Conservation (phyloP, 768 basidiomycete species). For the Mycena rosella region DNA sequence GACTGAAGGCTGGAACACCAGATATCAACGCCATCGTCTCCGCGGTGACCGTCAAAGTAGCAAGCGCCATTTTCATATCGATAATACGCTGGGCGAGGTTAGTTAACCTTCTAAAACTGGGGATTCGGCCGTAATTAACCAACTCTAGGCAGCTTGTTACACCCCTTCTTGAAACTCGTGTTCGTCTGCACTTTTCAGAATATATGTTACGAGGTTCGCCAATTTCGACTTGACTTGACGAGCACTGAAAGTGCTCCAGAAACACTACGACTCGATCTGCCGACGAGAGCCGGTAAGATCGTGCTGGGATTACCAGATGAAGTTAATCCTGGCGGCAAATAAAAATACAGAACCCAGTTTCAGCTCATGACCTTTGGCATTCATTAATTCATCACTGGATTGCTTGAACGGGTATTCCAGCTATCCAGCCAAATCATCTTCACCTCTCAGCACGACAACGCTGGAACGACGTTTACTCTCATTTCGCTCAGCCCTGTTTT, state of each 20-base stretch:
- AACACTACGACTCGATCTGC: constrained; percentile 20
- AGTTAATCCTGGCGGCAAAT: not conserved
- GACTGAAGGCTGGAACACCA: not conserved
- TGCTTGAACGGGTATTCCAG: not conserved
- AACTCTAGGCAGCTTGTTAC: not conserved
- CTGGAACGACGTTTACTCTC: constrained; percentile 8
- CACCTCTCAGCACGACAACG: constrained; percentile 15
- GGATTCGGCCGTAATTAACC: no score
- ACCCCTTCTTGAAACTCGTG: constrained; percentile 10
- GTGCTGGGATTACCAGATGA: no score
- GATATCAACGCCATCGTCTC: constrained; percentile 5
- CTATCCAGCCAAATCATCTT: constrained; percentile 14
- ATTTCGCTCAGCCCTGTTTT: constrained; percentile 21
- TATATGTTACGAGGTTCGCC: constrained; percentile 12
- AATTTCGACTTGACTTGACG: not conserved
- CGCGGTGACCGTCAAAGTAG: constrained; percentile 2
- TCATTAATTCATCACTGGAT: constrained; percentile 6
- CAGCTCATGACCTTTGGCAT: not conserved
- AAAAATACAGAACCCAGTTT: not conserved
- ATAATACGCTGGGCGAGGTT: constrained; percentile 9
- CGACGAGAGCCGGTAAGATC: constrained; percentile 10
- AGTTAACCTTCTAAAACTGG: not conserved
- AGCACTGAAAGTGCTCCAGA: not conserved
- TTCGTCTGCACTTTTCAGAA: constrained; percentile 14
- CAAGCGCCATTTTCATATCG: not conserved